Conservation (phyloP, 2,329 filamentous ascomycete species). For the Pseudocercospora fijiensis region DNA sequence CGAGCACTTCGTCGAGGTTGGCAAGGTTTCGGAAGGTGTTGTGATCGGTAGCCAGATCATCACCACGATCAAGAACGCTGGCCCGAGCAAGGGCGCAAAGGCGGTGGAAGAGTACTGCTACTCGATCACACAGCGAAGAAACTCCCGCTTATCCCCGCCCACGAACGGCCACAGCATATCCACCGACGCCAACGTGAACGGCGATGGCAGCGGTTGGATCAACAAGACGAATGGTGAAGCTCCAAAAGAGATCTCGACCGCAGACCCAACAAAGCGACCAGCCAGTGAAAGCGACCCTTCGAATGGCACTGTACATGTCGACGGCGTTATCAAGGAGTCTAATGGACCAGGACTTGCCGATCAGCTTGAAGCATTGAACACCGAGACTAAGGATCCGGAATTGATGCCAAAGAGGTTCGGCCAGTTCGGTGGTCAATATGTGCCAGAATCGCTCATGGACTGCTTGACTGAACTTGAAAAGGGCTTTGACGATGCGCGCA, state of each 20-base stretch:
- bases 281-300: constrained; percentile 34
- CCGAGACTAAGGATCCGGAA: constrained; percentile 48
- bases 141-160: constrained; percentile 19
- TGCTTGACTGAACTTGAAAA: constrained; percentile 86
- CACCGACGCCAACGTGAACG: constrained; percentile 36
- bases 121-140: constrained; percentile 55
- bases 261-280: constrained; percentile 38
- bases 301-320: constrained; percentile 62
- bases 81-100: constrained; percentile 64
- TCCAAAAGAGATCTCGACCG: constrained; percentile 38
- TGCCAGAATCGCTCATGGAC: constrained; percentile 97
- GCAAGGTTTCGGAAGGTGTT: constrained; percentile 83
- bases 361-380: constrained; percentile 79
- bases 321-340: constrained; percentile 63
- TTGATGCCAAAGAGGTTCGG: constrained; percentile 85
- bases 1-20: constrained; percentile 87
- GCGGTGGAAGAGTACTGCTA: constrained; percentile 85
- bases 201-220: constrained; percentile 40
- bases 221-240: constrained; percentile 33
- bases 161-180: constrained; percentile 34
- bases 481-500: constrained; percentile 82
- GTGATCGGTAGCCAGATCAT: constrained; percentile 97
- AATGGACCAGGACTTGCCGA: constrained; percentile 71
- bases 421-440: constrained; percentile 95
- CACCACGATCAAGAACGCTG: constrained; percentile 70